A percentile compares a stretch with the other conserved stretches of the same genome.
Evolutionary conservation across 371 early-diverging fungal genomes (phyloP).

Genomic region (Syncephalastrum monosporum): DNA sequence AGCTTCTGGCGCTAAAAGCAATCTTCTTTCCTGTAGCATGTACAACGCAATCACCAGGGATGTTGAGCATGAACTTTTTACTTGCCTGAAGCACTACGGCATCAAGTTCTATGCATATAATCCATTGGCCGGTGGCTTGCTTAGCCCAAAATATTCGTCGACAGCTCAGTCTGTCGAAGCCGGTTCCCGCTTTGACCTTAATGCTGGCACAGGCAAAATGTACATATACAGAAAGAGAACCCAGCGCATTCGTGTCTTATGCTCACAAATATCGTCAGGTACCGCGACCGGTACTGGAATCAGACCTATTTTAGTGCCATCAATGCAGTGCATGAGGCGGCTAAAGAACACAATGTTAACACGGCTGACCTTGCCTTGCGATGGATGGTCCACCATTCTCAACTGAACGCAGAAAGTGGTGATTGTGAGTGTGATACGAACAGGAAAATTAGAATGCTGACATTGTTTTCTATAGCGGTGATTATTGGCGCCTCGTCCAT

Average conservation of each 20-base stretch:
- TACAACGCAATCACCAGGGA: conserved; percentile 67
- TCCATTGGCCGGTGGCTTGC: conserved; percentile 62
- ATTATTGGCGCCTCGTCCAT: conserved; percentile 63
- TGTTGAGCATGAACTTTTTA: conserved; percentile 61
- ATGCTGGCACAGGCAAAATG: conserved; percentile 41
- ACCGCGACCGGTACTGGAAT: conserved; percentile 64
- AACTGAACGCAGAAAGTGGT: conserved; percentile 37
- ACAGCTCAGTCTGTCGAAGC: conserved; percentile 30
- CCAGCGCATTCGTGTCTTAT: not conserved
- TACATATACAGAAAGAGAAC: conserved; percentile 8
- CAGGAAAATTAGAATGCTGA: not conserved
- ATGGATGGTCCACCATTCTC: conserved; percentile 67
- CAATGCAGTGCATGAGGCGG: conserved; percentile 34
- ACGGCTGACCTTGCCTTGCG: conserved; percentile 53
- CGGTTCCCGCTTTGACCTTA: conserved; percentile 56
- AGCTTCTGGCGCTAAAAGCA: too few relatives aligned
- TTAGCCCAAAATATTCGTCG: conserved; percentile 34
- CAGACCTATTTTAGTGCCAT: conserved; percentile 53
- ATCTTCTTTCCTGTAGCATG: conserved; percentile 9
- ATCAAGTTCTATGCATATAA: conserved; percentile 61
- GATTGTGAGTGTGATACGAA: conserved; percentile 38
- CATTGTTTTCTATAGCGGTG: conserved; percentile 32
- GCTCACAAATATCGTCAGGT: conserved; percentile 13
- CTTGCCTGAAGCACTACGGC: conserved; percentile 52
- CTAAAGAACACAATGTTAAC: conserved; percentile 36